Percentiles rank a stretch among this genome's conserved stretches.
Conservation (phyloP, 1,139 yeast genomes). For the Williopsis jadinii region DNA sequence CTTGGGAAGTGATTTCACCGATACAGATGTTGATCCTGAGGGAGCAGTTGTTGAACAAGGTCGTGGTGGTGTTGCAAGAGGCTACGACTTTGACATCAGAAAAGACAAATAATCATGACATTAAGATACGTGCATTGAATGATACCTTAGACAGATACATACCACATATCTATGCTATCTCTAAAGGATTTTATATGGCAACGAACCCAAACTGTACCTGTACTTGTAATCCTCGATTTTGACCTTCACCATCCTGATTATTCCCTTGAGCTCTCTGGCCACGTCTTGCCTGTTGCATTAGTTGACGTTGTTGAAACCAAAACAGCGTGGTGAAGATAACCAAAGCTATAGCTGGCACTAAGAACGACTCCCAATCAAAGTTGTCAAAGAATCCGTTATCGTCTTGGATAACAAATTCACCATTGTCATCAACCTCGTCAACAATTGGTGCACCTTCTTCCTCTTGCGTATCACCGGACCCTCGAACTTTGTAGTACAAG, state of each 20-base stretch:
- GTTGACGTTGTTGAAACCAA: constrained; percentile 10
- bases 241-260: background rate
- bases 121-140: too few species aligned
- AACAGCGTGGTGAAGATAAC: constrained; percentile 9
- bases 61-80: constrained; percentile 81
- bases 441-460: constrained; percentile 2
- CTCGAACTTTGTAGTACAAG: constrained; percentile 17
- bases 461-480: constrained; percentile 4
- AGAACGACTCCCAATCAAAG: constrained; percentile 1
- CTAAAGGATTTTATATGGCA: constrained; percentile 2
- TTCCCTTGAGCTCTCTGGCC: constrained; percentile 1
- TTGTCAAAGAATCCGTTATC: constrained; percentile 1
- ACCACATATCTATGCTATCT: too few species aligned
- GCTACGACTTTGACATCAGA: constrained; percentile 37
- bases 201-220: constrained; percentile 9
- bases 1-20: constrained; percentile 72
- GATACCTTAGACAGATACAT: too few species aligned
- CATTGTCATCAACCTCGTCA: background rate
- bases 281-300: constrained; percentile 10
- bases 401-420: background rate
- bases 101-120: background rate
- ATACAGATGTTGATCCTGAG: constrained; percentile 30
- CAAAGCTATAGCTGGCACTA: constrained; percentile 11
- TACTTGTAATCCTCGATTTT: constrained; percentile 4
- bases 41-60: constrained; percentile 83